Base-by-base conservation (phyloP, 1,139 yeast species). In the Entelexis sorbosivorans region DNA sequence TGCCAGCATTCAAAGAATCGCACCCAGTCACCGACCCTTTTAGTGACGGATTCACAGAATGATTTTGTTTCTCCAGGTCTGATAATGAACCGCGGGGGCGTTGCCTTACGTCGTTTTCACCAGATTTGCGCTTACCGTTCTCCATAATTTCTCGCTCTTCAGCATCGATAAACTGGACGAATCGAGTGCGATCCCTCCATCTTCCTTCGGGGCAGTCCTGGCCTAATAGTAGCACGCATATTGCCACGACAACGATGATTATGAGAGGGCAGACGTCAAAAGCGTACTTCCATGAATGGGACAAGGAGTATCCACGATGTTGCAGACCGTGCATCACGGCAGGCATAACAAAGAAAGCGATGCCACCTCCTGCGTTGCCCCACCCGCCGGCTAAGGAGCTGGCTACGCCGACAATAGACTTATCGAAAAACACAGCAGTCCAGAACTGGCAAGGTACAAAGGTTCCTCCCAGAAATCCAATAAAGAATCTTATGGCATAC, bases 331-430 rank as follows among this genome's bases (percentile, higher is more conserved):
- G 44, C 32, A 58, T 59, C 8, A 66, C 56, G 3, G 68, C 68
- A 13, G 70, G 69, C 69, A 66, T 65, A 47, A 64, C 59, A 56
- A 66, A 66, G 56, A 66, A 66, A 4, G 70, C 69, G 40, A 66
- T 67, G 49, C 70, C 70, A 31, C 68, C 70, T 31, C 70, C 70
- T 17, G 69, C 62, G 52, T 66, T 66, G 49, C 69, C 69, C 66
- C 68, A 66, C 17, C 70, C 70, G 36, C 65, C 70, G 24, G 64
- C 66, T 29, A 66, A 54, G 2, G 69, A 66, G 55, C 65, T 65
- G 0, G 69, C 69, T 11, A 63, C 58, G 3, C 69, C 69, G 11
- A 66, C 67, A 32, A 66, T 61, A 10, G 61, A 50, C 52, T 63
- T 64, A 56, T 66, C 70, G 49, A 64, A 66, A 52, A 66, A 66